Evolutionary conservation across 306 rosid genomes (phyloP).

Genomic region (Senna tora): DNA sequence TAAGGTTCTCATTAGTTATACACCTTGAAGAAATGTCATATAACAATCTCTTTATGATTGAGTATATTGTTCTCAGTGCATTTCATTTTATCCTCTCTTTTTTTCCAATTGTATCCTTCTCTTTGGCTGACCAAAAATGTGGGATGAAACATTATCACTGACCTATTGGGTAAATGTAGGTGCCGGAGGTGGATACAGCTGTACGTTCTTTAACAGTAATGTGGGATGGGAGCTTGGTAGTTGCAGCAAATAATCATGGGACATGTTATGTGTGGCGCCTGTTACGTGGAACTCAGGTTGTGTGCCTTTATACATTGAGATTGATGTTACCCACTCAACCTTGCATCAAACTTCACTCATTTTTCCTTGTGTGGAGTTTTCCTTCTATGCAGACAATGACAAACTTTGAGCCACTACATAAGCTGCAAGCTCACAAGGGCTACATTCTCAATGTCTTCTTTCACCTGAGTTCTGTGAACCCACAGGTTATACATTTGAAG

Average conservation of each 20-base stretch:
- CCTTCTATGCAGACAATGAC: slow-evolving; percentile 86
- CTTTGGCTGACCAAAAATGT: slow-evolving; percentile 17
- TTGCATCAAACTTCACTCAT: slow-evolving; percentile 34
- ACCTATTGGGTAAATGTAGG: slow-evolving; percentile 56
- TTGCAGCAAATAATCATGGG: slow-evolving; percentile 98
- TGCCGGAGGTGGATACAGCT: slow-evolving; percentile 98
- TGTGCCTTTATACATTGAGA: slow-evolving; percentile 32
- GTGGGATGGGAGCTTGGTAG: slow-evolving; percentile 99
- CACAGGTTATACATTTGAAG: slow-evolving; percentile 62
- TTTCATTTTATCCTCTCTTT: background rate
- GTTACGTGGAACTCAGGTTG: slow-evolving; percentile 91
- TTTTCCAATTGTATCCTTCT: background rate
- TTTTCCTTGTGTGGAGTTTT: slow-evolving; percentile 20
- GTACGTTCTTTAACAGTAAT: slow-evolving; percentile 95
- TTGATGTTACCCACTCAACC: background rate
- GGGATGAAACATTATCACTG: slow-evolving; percentile 34
- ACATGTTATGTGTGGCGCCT: slow-evolving; percentile 99
- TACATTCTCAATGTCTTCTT: slow-evolving; percentile 93
- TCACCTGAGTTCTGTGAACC: slow-evolving; percentile 97
- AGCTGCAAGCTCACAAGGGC: slow-evolving; percentile 95
- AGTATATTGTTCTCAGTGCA: slow-evolving; percentile 22
- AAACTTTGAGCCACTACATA: slow-evolving; percentile 98
- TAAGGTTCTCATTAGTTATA: background rate
- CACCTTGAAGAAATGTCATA: slow-evolving; percentile 8
- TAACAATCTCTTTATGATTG: slow-evolving; percentile 21